Base-by-base conservation (phyloP, 805 yeast genomes). In the Saccharomycopsis sp. region DNA sequence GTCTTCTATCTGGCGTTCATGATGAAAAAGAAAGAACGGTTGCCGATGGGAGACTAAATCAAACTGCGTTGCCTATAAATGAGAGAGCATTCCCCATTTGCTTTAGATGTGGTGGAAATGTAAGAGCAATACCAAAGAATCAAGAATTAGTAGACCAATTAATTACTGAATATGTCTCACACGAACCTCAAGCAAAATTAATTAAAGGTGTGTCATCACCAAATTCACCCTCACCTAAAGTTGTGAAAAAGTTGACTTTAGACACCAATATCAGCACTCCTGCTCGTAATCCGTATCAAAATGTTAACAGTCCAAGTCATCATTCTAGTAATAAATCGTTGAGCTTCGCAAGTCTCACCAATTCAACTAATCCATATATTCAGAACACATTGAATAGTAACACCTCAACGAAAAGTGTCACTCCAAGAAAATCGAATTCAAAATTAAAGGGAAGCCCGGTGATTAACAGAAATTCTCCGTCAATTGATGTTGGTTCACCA, bases 61-160 rank as follows among this genome's bases (percentile, higher is more conserved):
- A 21, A 16, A 39, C 34, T 13, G 38, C 38, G 20, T n/a, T 38
- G n/a, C 33, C 45, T 5, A 9, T 41, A 11, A 14, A 19, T 21
- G 50, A 46, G 5, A 40, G 33, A 35, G 50, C 49, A 4, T 49
- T 49, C 24, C 52, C 52, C 8, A 26, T 38, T n/a, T 49, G 52
- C 28, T 43, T 40, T 20, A 41, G 43, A 29, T 49, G 52, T 29
- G 50, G 45, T 4, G 42, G 39, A 8, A 17, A 26, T 16, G 22
- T 33, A 3, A 36, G 38, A 24, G 47, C 52, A 1, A 14, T 49
- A 9, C 52, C 52, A 3, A 45, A 40, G 23, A 39, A 32, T 19
- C 34, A 11, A 22, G 44, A 40, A 3, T 17, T 47, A 7, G 33
- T 40, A 3, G 51, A 47, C 17, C 42, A 46, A 16, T 27, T 46